Conservation (phyloP, 2,329 filamentous ascomycete species). For the Diaporthe sp. region DNA sequence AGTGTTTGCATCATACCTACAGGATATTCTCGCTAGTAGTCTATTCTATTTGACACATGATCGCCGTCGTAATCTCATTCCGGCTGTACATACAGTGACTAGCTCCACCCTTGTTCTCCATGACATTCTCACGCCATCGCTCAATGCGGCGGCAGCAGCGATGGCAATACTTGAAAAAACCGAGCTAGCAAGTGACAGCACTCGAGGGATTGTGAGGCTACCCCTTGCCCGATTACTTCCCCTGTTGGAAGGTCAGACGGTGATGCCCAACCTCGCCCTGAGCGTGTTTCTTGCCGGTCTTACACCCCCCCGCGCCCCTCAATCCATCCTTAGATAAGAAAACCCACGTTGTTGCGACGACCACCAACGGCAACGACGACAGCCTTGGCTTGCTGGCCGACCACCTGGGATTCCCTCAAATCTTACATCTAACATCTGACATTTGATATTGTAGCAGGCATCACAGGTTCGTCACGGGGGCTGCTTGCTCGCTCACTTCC, state of each 20-base stretch:
- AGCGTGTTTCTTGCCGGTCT: background rate
- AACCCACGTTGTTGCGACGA: background rate
- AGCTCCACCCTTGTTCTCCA: background rate
- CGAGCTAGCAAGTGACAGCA: background rate
- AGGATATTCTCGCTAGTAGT: constrained; percentile 24
- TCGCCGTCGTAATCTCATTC: background rate
- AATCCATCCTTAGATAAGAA: background rate
- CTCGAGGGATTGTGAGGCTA: background rate
- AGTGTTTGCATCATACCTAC: background rate
- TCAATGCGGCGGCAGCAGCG: background rate
- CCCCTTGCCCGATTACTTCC: background rate
- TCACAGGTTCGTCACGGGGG: background rate
- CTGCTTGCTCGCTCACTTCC: background rate
- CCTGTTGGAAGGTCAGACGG: background rate
- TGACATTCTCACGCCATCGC: background rate
- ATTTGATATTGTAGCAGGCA: constrained; percentile 1
- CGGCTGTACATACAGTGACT: constrained; percentile 5
- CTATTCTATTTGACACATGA: constrained; percentile 20
- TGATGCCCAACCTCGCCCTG: constrained; percentile 7
- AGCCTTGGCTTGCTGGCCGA: constrained; percentile 7
- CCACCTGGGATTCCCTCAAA: background rate
- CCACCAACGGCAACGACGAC: background rate
- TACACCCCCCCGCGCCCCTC: background rate
- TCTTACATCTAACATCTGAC: background rate
- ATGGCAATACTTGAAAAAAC: background rate